Evolutionary conservation across 768 basidiomycete genomes (phyloP).

Genomic region (Amanita pallidorosea): DNA sequence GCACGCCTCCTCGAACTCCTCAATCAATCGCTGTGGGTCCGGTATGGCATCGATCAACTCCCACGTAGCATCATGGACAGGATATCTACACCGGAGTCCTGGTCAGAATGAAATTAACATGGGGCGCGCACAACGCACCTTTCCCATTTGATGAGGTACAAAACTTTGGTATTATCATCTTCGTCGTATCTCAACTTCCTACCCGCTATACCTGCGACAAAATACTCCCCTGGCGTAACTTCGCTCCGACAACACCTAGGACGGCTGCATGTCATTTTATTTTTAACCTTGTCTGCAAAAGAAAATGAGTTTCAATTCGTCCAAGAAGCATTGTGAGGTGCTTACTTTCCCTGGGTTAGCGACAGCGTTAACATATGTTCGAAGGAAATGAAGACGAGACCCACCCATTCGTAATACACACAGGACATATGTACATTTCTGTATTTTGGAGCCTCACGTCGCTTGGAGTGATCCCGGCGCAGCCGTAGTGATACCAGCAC

Average conservation of each 20-base stretch:
- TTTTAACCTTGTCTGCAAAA: not conserved
- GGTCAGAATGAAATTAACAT: conserved; percentile 1
- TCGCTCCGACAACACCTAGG: conserved; percentile 16
- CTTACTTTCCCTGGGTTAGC: not conserved
- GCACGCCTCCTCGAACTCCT: conserved; percentile 19
- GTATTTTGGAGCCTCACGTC: conserved; percentile 25
- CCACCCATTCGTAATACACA: conserved; percentile 23
- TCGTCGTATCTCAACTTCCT: conserved; percentile 14
- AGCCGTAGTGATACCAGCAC: conserved; percentile 43
- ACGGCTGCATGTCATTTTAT: conserved; percentile 12
- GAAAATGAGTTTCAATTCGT: not conserved
- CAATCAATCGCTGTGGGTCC: conserved; percentile 17
- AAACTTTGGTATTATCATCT: conserved; percentile 12
- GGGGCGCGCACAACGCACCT: conserved; percentile 15
- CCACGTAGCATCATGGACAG: conserved; percentile 23
- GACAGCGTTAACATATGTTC: not conserved
- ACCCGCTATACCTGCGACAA: conserved; percentile 26
- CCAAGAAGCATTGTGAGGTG: not conserved
- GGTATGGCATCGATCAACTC: conserved; percentile 19
- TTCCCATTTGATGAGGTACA: conserved; percentile 31
- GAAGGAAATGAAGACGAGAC: conserved; percentile 9
- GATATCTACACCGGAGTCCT: conserved; percentile 17
- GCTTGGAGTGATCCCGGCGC: conserved; percentile 25
- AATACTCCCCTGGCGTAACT: conserved; percentile 13
- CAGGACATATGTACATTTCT: conserved; percentile 29